These are phyloP conservation scores for Moesziomyces globuligerus DNA, from an alignment of 1,284 basidiomycete genomes.

Conservation along the genomic window DNA sequence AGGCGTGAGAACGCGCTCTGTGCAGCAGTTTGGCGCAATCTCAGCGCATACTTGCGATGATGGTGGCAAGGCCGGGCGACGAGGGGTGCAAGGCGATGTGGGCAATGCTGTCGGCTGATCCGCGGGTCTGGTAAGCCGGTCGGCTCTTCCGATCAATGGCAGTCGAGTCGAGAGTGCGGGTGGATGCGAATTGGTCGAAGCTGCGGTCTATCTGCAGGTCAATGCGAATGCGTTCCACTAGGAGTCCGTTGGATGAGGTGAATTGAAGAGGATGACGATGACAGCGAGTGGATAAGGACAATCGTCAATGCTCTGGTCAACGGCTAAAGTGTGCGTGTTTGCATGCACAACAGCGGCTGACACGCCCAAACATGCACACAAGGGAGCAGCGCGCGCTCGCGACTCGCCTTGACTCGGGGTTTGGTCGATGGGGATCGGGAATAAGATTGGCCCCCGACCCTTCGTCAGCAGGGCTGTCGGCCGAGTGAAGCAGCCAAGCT, in stretches of 20 bases:
- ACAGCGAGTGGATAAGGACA: background rate
- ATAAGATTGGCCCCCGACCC: background rate
- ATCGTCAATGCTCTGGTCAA: background rate
- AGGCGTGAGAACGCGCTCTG: background rate
- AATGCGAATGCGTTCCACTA: background rate
- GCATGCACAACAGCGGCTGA: slow-evolving; percentile 17
- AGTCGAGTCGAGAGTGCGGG: background rate
- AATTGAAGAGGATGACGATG: background rate
- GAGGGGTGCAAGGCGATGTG: background rate
- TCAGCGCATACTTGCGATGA: background rate
- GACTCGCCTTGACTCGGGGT: slow-evolving; percentile 5
- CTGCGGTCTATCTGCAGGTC: background rate
- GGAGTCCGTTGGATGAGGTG: background rate
- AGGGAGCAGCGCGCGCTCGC: slow-evolving; percentile 29
- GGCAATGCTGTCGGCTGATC: background rate
- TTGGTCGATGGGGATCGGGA: slow-evolving; percentile 11
- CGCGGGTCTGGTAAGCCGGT: background rate
- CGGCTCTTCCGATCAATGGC: background rate
- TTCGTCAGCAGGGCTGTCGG: slow-evolving; percentile 2
- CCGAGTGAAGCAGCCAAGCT: slow-evolving; percentile 6
- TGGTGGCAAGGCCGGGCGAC: background rate
- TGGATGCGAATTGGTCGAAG: background rate
- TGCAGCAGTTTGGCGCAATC: background rate
- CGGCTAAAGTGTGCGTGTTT: slow-evolving; percentile 5
- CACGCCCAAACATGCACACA: slow-evolving; percentile 3